Conservation (phyloP, 331 rosid genomes). For the Dryas integrifolia region DNA sequence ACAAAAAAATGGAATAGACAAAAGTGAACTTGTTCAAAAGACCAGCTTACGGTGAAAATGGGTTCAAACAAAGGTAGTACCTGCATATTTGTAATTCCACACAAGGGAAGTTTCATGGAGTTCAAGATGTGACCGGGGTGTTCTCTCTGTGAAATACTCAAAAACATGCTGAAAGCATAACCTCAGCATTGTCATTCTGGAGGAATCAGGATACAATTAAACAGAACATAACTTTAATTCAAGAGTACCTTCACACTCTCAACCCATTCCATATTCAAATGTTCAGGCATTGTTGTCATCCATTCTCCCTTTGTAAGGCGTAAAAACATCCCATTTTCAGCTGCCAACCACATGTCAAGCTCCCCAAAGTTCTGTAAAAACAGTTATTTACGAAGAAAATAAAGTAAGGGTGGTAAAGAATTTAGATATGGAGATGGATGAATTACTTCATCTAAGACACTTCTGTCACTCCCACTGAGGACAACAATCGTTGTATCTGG, state of each 20-base stretch:
- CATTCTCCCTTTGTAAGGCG: slow-evolving; percentile 70
- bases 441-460: slow-evolving; percentile 63
- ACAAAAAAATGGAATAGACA: neutral
- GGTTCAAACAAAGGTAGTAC: slow-evolving; percentile 28
- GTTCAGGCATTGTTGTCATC: slow-evolving; percentile 99
- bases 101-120: slow-evolving; percentile 83
- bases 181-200: slow-evolving; percentile 26
- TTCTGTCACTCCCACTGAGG: slow-evolving; percentile 85
- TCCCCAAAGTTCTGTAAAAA: slow-evolving; percentile 74
- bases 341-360: slow-evolving; percentile 90
- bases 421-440: slow-evolving; percentile 22
- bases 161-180: slow-evolving; percentile 72
- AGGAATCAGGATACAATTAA: slow-evolving; percentile 21
- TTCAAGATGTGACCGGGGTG: slow-evolving; percentile 81
- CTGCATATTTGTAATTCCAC: slow-evolving; percentile 96
- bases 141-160: slow-evolving; percentile 86
- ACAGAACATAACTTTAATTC: slow-evolving; percentile 23
- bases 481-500: slow-evolving; percentile 82
- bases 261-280: slow-evolving; percentile 92
- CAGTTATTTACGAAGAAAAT: slow-evolving; percentile 27
- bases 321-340: slow-evolving; percentile 96
- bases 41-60: slow-evolving; percentile 6
- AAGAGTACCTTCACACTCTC: slow-evolving; percentile 74
- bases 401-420: slow-evolving; percentile 22
- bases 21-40: neutral